These are phyloP conservation scores for Penicillium coprophilum DNA, from an alignment of 495 filamentous ascomycete species.

Conservation along the genomic window DNA sequence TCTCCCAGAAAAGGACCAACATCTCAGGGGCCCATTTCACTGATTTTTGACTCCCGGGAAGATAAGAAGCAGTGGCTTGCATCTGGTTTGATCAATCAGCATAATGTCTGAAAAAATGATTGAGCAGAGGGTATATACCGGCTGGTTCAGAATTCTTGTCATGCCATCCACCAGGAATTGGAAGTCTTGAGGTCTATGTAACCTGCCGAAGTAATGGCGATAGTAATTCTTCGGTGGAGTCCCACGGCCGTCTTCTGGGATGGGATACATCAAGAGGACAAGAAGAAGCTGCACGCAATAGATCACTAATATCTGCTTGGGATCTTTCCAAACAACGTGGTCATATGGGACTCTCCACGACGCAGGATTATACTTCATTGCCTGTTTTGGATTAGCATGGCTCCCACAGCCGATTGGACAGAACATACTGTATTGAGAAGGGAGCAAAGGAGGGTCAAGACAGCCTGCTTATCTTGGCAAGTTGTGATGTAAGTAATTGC, in stretches of 20 bases:
- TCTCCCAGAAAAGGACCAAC: slow-evolving; percentile 97
- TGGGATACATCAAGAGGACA: slow-evolving; percentile 82
- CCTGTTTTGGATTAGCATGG: slow-evolving; percentile 48
- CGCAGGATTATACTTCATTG: slow-evolving; percentile 94
- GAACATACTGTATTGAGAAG: slow-evolving; percentile 86
- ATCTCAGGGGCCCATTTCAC: slow-evolving; percentile 93
- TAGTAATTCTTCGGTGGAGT: slow-evolving; percentile 80
- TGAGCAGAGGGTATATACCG: slow-evolving; percentile 44
- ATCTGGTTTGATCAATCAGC: slow-evolving; percentile 50
- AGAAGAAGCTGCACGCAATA: slow-evolving; percentile 92
- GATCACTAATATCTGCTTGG: slow-evolving; percentile 87
- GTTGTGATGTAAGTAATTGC: slow-evolving; percentile 88
- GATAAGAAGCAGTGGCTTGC: slow-evolving; percentile 80
- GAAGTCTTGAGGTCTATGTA: slow-evolving; percentile 95
- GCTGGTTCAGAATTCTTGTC: slow-evolving; percentile 89
- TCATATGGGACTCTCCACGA: slow-evolving; percentile 95
- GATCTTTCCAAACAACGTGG: slow-evolving; percentile 88
- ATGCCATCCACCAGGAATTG: slow-evolving; percentile 97
- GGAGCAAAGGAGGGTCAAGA: slow-evolving; percentile 86
- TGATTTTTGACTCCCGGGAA: slow-evolving; percentile 80
- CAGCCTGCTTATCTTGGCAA: slow-evolving; percentile 85
- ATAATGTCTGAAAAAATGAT: neutral
- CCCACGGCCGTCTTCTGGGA: slow-evolving; percentile 70
- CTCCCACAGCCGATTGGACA: neutral
- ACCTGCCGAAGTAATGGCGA: slow-evolving; percentile 83